Conservation (phyloP, 1,284 basidiomycete species). For the Malassezia brasiliensis region DNA sequence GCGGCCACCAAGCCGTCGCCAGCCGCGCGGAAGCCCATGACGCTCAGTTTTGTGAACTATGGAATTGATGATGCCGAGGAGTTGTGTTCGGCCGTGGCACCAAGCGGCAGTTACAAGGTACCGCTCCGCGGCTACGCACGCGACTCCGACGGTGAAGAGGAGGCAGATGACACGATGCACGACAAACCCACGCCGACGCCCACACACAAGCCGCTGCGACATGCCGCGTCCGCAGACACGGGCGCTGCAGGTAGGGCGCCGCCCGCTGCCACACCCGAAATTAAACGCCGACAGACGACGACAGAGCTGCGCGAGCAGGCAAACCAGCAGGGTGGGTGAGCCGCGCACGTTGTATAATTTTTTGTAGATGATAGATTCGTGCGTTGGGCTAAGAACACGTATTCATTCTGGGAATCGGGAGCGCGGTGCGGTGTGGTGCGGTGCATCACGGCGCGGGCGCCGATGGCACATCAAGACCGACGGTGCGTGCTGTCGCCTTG, state of each 20-base stretch:
- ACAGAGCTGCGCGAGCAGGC: background rate
- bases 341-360: background rate
- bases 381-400: background rate
- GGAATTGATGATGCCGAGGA: slow-evolving; percentile 45
- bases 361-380: slow-evolving; percentile 3
- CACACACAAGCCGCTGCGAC: background rate
- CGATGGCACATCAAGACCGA: slow-evolving; percentile 57
- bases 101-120: slow-evolving; percentile 40
- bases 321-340: background rate
- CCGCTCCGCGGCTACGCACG: slow-evolving; percentile 29
- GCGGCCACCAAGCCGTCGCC: background rate
- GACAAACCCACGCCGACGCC: too few relatives aligned
- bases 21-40: slow-evolving; percentile 12
- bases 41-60: slow-evolving; percentile 43
- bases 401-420: too few relatives aligned
- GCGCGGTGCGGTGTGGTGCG: too few relatives aligned
- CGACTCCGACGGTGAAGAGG: background rate
- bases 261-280: background rate
- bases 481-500: slow-evolving; percentile 70
- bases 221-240: background rate
- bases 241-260: background rate
- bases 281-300: background rate
- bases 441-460: too few relatives aligned
- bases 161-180: background rate
- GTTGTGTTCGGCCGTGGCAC: slow-evolving; percentile 43